Percentiles rank a stretch among this genome's conserved stretches.
phyloP scores from a whole-genome alignment of 306 rosid species.

The Lablab purpureus region DNA sequence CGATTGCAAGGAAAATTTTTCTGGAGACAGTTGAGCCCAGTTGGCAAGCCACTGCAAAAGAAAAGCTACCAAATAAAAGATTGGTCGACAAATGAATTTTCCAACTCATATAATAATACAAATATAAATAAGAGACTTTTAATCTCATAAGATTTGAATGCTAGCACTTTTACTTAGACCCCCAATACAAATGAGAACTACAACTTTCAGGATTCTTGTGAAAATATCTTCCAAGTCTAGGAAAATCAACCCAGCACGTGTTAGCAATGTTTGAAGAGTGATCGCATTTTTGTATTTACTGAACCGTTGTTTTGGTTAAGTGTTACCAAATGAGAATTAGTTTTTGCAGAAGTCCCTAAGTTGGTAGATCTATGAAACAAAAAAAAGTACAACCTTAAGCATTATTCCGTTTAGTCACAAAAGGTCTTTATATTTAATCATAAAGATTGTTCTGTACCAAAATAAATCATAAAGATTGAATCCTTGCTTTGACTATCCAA shows the following conservation, averaged over 20 bases:
- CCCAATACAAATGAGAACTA: neutral
- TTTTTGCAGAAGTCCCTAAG: neutral
- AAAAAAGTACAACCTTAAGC: neutral
- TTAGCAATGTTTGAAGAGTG: neutral
- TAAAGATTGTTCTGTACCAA: neutral
- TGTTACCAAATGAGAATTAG: neutral
- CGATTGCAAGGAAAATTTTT: conserved; percentile 68
- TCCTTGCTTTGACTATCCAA: neutral
- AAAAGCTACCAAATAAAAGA: neutral
- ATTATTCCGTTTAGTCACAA: neutral
- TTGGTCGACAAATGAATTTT: conserved; percentile 11
- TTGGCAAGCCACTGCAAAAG: conserved; percentile 67
- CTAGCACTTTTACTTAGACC: neutral
- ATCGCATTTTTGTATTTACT: neutral
- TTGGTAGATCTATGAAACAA: neutral
- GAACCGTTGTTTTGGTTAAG: neutral
- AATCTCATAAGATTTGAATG: neutral
- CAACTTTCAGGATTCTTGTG: neutral
- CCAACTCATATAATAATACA: neutral
- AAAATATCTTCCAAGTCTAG: neutral
- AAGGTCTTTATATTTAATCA: neutral
- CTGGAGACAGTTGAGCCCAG: conserved; percentile 78
- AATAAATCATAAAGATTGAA: neutral
- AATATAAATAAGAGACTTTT: neutral
- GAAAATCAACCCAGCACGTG: neutral